Base-by-base conservation (phyloP, 805 yeast genomes). In the Novakomyces olei region DNA sequence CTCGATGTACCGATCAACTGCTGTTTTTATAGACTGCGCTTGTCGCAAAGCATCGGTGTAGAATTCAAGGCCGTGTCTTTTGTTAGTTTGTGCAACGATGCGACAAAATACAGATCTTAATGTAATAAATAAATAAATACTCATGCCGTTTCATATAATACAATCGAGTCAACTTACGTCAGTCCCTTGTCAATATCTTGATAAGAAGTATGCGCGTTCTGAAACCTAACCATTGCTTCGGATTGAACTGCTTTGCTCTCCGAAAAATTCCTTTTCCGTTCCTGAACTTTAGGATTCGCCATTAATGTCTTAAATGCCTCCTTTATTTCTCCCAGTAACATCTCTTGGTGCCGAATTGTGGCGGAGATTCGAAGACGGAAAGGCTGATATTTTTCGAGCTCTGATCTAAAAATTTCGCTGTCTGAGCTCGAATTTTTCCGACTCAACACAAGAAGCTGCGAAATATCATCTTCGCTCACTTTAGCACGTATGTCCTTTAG, bases 381-480 rank as follows among this genome's bases (percentile, higher is more conserved):
- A 0, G 74, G 73, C 24, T 65, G 66, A 50, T 80, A 85, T 50
- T 85, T 85, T 32, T 61, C 65, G 39, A 85, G 54, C 48, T 80
- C 93, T 36, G 65, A 63, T 12, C 69, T 65, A 47, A 83, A 81
- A 9, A 75, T 47, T 4, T 39, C 51, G 6, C 62, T 55, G 36
- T 73, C 81, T 29, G 65, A 60, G 5, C 67, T 68, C 4, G 68
- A 55, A 25, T 61, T 63, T 28, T 65, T 61, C 38, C 65, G 68
- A 46, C 77, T 73, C 40, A 72, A 56, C 5, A 85, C 65, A 20
- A 85, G 58, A 8, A 72, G 57, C 34, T 73, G 71, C 0, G 92
- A 73, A 32, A 81, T 79, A 47, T 85, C 95, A 52, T 85, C 96
- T 9, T 63, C 60, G 18, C 34, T 6, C 18, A 77, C 70, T 30